Base-by-base conservation (phyloP, 495 filamentous ascomycete species). In the Penicillium canescens region DNA sequence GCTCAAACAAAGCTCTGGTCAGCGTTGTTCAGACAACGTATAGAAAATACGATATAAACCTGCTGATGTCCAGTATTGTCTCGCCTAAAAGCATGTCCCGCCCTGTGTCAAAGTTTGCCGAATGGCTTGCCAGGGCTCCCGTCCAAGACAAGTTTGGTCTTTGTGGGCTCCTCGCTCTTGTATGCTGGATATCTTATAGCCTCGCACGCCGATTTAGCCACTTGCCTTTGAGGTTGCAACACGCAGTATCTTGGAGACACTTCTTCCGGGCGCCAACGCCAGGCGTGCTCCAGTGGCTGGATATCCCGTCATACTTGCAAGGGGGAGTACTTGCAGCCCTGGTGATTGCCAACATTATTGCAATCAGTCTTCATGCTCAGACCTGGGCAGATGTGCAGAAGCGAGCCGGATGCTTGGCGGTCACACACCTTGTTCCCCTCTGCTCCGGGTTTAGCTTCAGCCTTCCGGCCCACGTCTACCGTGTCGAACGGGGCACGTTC, bases 391-490 rank as follows among this genome's bases (percentile, higher is more conserved):
- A 44, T 23, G 40, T 52, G 49, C 49, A 52, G 18, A 18, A 18
- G 18, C 18, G 18, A 18, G 18, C 18, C 18, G 18, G 18, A 18
- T 18, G 18, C 18, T 37, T 52, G 39, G 49, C 28, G 34, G 49
- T 52, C 36, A 52, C 31, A 16, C 28, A 43, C 42, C 39, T 43
- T 52, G 39, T 45, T 34, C 49, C 49, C 26, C 40, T 52, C 31
- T 52, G 16, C 33, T 35, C 49, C 14, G 40, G 49, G 6, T 44
- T 38, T 28, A 52, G 40, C 26, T 34, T 52, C 40, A 34, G 39
- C 24, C 46, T 48, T 21, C 46, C 34, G 14, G 46, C 46, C 46
- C 8, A 13, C 14, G 16, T 48, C 20, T 48, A 28, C 34, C 34
- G 34, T 23, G 46, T 48, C 34, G 34, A 48, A 8, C 46, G 46